Evolutionary conservation across 257 asterid genomes (phyloP).

Genomic region (Fraxinus anomala): DNA sequence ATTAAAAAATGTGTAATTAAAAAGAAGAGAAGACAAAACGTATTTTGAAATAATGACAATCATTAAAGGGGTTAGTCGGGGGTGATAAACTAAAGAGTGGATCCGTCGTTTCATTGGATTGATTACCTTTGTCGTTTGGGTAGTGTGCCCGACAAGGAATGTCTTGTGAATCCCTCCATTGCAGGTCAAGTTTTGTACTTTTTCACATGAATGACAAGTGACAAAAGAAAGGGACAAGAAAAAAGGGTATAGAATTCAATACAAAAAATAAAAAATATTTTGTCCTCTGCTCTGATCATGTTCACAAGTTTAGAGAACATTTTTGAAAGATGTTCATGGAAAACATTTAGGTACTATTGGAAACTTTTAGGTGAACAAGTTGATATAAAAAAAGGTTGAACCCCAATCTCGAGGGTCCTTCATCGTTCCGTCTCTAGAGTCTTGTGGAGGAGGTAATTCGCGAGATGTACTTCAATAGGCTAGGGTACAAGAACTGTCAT

Average conservation of each 20-base stretch:
- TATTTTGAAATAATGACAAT: too few relatives aligned
- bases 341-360: not conserved
- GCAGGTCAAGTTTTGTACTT: constrained; percentile 50
- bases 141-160: constrained; percentile 29
- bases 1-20: too few relatives aligned
- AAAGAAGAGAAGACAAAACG: too few relatives aligned
- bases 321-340: not conserved
- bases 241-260: not conserved
- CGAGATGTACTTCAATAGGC: too few relatives aligned
- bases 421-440: too few relatives aligned
- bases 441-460: too few relatives aligned
- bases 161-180: constrained; percentile 30
- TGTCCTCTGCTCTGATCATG: not conserved
- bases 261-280: not conserved
- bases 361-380: not conserved
- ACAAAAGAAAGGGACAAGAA: not conserved
- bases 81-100: not conserved
- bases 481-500: too few relatives aligned
- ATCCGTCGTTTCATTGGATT: not conserved
- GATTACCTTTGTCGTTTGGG: constrained; percentile 29
- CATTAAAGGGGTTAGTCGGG: too few relatives aligned
- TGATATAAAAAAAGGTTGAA: too few relatives aligned
- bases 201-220: constrained; percentile 14
- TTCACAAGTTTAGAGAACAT: not conserved
- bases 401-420: too few relatives aligned